These are phyloP conservation scores for Begonia masoniana DNA, from an alignment of 306 rosid genomes.

Conservation along the genomic window DNA sequence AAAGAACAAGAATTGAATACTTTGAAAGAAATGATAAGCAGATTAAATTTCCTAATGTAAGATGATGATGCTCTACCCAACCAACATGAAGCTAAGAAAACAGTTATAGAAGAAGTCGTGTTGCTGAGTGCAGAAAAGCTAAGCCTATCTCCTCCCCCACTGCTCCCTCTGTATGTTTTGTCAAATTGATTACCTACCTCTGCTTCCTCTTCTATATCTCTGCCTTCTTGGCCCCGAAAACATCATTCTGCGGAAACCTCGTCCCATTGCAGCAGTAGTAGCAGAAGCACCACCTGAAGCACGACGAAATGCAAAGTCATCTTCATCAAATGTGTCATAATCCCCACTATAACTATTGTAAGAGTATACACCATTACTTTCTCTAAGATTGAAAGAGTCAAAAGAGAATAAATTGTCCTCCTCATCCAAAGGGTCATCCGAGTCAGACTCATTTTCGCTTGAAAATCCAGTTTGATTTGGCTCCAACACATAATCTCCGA, in stretches of 20 bases:
- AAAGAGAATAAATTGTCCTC: constrained; percentile 23
- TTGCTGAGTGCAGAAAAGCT: too few relatives aligned
- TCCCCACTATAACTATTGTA: constrained; percentile 29
- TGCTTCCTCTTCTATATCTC: constrained; percentile 9
- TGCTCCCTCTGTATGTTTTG: constrained; percentile 7
- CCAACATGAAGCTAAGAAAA: too few relatives aligned
- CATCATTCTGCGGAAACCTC: constrained; percentile 15
- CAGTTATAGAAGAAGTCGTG: too few relatives aligned
- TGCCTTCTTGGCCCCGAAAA: constrained; percentile 10
- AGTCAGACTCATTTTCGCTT: constrained; percentile 46
- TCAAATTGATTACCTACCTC: constrained; percentile 2
- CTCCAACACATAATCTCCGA: constrained; percentile 90
- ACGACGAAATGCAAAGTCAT: constrained; percentile 30
- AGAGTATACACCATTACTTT: constrained; percentile 30
- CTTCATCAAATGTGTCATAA: constrained; percentile 17
- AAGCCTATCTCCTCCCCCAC: not conserved
- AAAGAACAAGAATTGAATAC: too few relatives aligned
- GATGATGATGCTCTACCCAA: too few relatives aligned
- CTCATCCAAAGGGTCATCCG: constrained; percentile 34
- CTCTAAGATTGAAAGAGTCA: constrained; percentile 39
- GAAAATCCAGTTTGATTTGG: constrained; percentile 45
- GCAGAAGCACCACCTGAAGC: constrained; percentile 31
- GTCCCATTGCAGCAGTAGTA: constrained; percentile 36
- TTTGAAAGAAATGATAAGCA: too few relatives aligned
- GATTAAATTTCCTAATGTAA: too few relatives aligned